phyloP scores from a whole-genome alignment of 176 grass and related monocot genomes.

The Panicum miliaceum region DNA sequence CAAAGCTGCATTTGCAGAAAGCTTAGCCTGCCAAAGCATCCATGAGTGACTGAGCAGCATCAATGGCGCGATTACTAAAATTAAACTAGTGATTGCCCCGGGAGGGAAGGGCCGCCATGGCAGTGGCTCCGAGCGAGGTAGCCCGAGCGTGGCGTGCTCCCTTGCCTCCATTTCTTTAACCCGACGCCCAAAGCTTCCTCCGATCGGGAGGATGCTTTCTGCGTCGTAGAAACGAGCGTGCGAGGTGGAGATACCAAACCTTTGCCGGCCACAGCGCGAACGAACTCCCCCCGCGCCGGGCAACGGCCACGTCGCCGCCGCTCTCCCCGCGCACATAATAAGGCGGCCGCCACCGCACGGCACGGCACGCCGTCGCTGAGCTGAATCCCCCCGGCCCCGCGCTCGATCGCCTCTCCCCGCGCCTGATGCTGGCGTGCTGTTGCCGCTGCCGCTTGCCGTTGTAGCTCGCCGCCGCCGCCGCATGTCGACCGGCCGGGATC shows the following conservation, averaged over 20 bases:
- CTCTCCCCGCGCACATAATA: not conserved
- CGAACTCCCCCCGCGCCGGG: conserved; percentile 7
- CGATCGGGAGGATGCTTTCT: conserved; percentile 9
- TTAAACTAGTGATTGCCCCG: not conserved
- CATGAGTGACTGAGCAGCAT: not conserved
- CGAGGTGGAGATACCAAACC: conserved; percentile 45
- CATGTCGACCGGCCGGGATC: not conserved
- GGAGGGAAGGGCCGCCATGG: conserved; percentile 1
- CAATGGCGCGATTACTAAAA: not conserved
- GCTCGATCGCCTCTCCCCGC: too few relatives aligned
- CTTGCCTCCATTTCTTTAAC: conserved; percentile 42
- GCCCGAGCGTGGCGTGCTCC: conserved; percentile 36
- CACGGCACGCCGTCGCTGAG: not conserved
- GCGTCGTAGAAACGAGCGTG: conserved; percentile 26
- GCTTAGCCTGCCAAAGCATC: not conserved
- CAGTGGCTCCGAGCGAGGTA: conserved; percentile 20
- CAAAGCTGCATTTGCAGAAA: not conserved
- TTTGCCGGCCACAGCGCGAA: conserved; percentile 2
- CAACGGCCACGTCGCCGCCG: conserved; percentile 18
- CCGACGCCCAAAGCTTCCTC: conserved; percentile 38
- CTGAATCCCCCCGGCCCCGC: not conserved
- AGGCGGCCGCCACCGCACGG: conserved; percentile 10
- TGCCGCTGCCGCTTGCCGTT: not conserved
- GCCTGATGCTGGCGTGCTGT: conserved; percentile 36
- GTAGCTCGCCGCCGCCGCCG: not conserved